Conservation (phyloP, 805 yeast species). For the Pichia deserticola region DNA sequence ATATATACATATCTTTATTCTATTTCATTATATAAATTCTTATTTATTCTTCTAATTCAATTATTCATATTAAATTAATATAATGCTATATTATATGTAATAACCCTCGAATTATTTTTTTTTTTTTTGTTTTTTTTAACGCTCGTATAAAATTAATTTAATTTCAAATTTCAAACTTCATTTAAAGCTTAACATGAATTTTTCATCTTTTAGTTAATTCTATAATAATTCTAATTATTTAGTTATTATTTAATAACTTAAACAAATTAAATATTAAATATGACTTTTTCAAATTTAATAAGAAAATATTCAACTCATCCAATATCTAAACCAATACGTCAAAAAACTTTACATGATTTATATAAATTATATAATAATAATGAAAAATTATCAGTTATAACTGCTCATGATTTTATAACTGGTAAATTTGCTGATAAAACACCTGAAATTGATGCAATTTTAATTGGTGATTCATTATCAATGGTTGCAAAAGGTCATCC, state of each 20-base stretch:
- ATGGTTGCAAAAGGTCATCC: constrained; percentile 84
- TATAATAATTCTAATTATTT: no score
- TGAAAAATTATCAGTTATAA: constrained; percentile 31
- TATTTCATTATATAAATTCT: not conserved
- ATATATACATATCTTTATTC: not conserved
- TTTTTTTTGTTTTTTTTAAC: no score
- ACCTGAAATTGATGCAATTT: constrained; percentile 58
- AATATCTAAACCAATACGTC: constrained; percentile 7
- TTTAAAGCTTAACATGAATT: no score
- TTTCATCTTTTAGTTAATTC: no score
- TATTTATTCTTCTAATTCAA: not conserved
- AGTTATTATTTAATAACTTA: no score
- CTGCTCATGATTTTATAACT: constrained; percentile 84
- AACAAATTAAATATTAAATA: no score
- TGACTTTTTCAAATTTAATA: not conserved
- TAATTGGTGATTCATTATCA: constrained; percentile 89
- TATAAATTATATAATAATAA: constrained; percentile 12
- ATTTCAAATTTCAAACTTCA: no score
- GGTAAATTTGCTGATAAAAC: constrained; percentile 56
- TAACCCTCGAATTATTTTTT: no score
- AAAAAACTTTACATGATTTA: constrained; percentile 20
- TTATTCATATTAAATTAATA: not conserved
- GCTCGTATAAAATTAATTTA: no score
- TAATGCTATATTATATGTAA: no score
- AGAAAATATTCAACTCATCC: constrained; percentile 16